These are phyloP conservation scores for Suillus variegatus DNA, from an alignment of 768 basidiomycete species.

Conservation along the genomic window DNA sequence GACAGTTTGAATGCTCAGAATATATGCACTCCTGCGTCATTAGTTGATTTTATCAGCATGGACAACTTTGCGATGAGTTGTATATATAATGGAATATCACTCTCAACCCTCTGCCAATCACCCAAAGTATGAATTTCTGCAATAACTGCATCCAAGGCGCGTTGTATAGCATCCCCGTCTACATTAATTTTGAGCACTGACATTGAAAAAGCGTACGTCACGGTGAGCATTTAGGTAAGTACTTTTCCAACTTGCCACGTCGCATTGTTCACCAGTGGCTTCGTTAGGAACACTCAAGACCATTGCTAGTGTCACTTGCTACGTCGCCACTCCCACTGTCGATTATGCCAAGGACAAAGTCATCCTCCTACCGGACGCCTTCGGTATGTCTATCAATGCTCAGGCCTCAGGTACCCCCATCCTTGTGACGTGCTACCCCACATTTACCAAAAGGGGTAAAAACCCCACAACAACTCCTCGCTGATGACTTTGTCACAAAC, in stretches of 20 bases:
- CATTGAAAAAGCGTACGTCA: conserved; percentile 47
- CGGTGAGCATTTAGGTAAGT: conserved; percentile 44
- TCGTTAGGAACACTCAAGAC: conserved; percentile 46
- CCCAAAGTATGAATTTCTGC: conserved; percentile 50
- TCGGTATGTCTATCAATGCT: conserved; percentile 50
- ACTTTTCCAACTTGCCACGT: conserved; percentile 1
- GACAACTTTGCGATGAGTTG: not conserved
- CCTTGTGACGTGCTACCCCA: not conserved
- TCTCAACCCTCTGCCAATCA: not conserved
- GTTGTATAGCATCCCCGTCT: conserved; percentile 10
- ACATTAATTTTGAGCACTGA: not conserved
- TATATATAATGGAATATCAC: not conserved
- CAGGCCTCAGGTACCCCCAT: conserved; percentile 42
- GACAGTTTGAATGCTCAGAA: not conserved
- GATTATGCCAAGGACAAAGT: conserved; percentile 58
- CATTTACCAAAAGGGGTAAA: not conserved
- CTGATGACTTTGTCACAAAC: conserved; percentile 40
- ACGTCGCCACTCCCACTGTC: conserved; percentile 52
- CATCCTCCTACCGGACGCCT: conserved; percentile 52
- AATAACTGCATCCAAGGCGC: conserved; percentile 56
- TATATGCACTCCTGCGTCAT: not conserved
- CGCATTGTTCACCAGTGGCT: not conserved
- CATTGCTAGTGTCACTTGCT: conserved; percentile 50
- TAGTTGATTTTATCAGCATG: not conserved
- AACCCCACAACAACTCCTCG: conserved; percentile 25